Base-by-base conservation (phyloP, 176 grass and related monocot genomes). In the Oryza meyeriana region DNA sequence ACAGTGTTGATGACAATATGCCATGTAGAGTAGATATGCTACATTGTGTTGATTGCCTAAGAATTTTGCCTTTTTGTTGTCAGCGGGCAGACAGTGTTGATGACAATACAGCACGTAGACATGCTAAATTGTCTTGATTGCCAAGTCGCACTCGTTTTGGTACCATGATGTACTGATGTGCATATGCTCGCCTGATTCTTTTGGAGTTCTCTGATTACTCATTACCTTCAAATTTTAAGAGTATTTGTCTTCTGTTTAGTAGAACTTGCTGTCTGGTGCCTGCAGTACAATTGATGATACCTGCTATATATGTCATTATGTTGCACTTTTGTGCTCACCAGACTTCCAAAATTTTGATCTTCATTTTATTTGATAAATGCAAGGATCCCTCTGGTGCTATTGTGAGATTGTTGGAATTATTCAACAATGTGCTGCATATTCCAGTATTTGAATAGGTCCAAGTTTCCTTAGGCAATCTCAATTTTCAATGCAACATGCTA, bases 21-120 rank as follows among this genome's bases (percentile, higher is more conserved):
- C 22, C 52, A 58, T 8, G 28, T 36, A 22, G 11, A 64, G 28
- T 36, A 22, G 11, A 64, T 58, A 83, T 41, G 41, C 42, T 79
- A 33, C 80, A 73, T 42, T 78, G 18, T 83, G 75, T 58, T 59
- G 24, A 67, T 72, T 66, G 35, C 40, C 67, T n/a, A n/a, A 76
- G 18, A 1, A 55, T 39, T 11, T 28, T 5, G 5, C 13, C 25
- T 28, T 48, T 16, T 17, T 76, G 40, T 64, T 11, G 3, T n/a
- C 38, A 42, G 11, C 65, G 2, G 26, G 29, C 36, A 12, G 31
- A 22, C 62, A 11, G 25, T 74, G 10, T 1, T 24, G 20, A 24
- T 58, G 17, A 10, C 1, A 58, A 58, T 24, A 58, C 6, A 3
- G 52, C 52, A 58, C 22, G 28, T 36, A 22, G n/a, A n/a, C 66